Evolutionary conservation across 495 filamentous ascomycete genomes (phyloP).

Genomic region (Jackrogersella multiformis): DNA sequence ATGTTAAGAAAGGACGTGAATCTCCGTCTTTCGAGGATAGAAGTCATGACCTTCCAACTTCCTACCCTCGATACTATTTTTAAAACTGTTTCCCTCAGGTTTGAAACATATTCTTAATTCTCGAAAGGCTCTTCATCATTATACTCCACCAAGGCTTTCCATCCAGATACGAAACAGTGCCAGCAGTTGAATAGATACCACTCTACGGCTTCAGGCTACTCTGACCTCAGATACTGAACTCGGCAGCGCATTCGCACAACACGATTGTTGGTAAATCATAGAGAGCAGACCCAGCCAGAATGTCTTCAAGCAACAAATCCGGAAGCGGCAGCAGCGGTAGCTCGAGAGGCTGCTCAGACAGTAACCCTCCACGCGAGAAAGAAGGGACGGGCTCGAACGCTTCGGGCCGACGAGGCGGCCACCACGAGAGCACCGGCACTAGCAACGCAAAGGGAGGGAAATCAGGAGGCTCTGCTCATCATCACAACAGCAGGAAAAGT

Average conservation of each 20-base stretch:
- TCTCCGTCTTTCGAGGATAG: neutral
- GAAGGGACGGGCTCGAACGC: slow-evolving; percentile 21
- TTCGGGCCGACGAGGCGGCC: slow-evolving; percentile 19
- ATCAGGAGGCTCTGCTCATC: neutral
- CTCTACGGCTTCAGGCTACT: neutral
- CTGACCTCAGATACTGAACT: too few relatives aligned
- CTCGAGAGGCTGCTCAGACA: neutral
- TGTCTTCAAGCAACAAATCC: neutral
- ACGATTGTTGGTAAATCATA: neutral
- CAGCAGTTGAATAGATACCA: neutral
- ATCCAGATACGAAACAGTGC: neutral
- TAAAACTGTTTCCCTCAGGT: neutral
- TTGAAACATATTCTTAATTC: neutral
- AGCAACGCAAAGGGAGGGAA: slow-evolving; percentile 17
- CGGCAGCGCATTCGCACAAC: neutral
- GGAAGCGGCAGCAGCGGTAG: neutral
- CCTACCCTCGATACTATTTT: neutral
- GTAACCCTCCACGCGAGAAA: neutral
- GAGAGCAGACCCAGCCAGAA: neutral
- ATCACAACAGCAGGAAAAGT: slow-evolving; percentile 1
- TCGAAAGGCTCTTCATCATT: neutral
- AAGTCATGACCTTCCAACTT: neutral
- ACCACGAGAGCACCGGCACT: slow-evolving; percentile 21
- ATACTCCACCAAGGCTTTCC: neutral
- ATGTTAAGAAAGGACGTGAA: neutral